Conservation (phyloP, 352 stramenopile species). For the Pythium sp. region DNA sequence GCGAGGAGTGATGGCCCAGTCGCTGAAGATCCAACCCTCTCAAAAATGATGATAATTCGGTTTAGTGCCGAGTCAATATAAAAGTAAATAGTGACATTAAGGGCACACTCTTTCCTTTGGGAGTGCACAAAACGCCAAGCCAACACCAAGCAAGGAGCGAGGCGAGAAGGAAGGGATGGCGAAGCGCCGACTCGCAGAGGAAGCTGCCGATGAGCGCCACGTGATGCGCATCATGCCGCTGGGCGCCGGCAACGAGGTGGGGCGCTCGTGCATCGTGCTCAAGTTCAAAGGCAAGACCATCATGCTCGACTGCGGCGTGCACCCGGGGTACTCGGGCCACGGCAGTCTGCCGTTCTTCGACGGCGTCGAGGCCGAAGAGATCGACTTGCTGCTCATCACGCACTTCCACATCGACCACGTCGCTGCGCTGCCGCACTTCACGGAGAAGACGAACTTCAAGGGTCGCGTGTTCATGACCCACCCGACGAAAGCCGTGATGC, state of each 20-base stretch:
- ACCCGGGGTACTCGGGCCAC: constrained; percentile 94
- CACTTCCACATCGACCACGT: constrained; percentile 99
- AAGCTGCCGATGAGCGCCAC: constrained; percentile 81
- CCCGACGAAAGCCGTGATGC: constrained; percentile 98
- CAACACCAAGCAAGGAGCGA: neutral
- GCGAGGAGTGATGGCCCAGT: neutral
- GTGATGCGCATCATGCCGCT: constrained; percentile 95
- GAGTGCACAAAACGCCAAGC: neutral
- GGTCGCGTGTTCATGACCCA: constrained; percentile 99
- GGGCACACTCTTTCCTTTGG: neutral
- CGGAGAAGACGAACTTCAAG: constrained; percentile 98
- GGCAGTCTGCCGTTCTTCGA: constrained; percentile 98
- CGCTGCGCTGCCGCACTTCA: constrained; percentile 98
- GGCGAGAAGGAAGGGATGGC: constrained; percentile 34
- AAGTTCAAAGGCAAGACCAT: constrained; percentile 99
- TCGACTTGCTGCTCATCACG: constrained; percentile 97
- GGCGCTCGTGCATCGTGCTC: constrained; percentile 98
- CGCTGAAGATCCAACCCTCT: neutral
- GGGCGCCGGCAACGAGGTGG: constrained; percentile 98
- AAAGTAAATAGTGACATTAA: neutral
- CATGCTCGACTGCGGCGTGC: constrained; percentile 92
- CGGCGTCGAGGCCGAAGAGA: constrained; percentile 92
- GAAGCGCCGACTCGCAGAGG: constrained; percentile 71
- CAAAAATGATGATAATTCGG: neutral
- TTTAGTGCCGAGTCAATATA: neutral